These are phyloP conservation scores for Epichloe glyceriae DNA, from an alignment of 2,329 filamentous ascomycete species.

Conservation along the genomic window DNA sequence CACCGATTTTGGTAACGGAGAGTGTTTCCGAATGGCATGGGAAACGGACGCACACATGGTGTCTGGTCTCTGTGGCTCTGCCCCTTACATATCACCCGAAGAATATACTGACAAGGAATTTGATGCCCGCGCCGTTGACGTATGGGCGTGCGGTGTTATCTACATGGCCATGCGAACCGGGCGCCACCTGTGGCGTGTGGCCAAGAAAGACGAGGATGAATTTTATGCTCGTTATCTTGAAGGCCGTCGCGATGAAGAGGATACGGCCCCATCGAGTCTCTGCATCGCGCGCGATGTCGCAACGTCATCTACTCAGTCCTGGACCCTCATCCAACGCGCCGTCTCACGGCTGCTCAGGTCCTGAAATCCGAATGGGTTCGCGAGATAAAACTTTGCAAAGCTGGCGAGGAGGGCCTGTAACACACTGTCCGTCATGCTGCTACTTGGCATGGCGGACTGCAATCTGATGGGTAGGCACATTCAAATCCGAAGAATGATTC, in stretches of 20 bases:
- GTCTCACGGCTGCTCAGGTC: conserved; percentile 91
- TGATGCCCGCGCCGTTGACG: conserved; percentile 91
- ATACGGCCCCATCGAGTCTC: conserved; percentile 88
- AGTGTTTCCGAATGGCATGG: conserved; percentile 99
- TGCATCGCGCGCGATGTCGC: conserved; percentile 87
- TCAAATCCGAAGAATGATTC: not conserved
- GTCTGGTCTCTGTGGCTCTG: conserved; percentile 87
- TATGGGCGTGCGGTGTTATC: conserved; percentile 97
- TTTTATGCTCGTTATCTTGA: conserved; percentile 93
- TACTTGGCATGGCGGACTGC: conserved; percentile 16
- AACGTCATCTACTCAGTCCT: conserved; percentile 99
- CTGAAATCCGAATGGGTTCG: conserved; percentile 98
- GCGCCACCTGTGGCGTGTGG: conserved; percentile 90
- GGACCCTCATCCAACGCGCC: conserved; percentile 82
- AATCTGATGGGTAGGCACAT: conserved; percentile 10
- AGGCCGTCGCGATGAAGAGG: conserved; percentile 84
- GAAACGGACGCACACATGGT: conserved; percentile 98
- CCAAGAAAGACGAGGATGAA: conserved; percentile 92
- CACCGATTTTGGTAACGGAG: conserved; percentile 95
- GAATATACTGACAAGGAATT: conserved; percentile 95
- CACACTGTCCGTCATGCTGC: conserved; percentile 15
- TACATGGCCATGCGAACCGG: conserved; percentile 99
- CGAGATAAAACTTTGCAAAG: conserved; percentile 93
- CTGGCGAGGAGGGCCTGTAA: conserved; percentile 87
- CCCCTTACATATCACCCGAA: conserved; percentile 93